Conservation (phyloP, 306 rosid species). For the Glycyrrhiza uralensis region DNA sequence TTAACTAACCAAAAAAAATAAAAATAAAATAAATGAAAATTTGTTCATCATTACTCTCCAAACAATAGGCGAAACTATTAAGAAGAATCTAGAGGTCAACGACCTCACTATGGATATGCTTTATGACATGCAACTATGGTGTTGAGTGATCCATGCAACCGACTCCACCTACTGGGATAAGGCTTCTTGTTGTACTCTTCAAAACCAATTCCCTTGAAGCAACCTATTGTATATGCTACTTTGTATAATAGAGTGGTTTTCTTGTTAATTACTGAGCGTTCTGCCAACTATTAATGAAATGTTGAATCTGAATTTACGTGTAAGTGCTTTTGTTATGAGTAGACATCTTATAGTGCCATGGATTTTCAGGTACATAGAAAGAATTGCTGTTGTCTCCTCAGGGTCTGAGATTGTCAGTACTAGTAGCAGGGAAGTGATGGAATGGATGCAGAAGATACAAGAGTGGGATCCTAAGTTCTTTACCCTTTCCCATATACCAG, state of each 20-base stretch:
- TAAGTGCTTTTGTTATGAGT: not conserved
- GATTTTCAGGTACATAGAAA: constrained; percentile 79
- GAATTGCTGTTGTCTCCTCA: constrained; percentile 73
- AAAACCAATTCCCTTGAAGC: constrained; percentile 5
- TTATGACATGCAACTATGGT: too few relatives aligned
- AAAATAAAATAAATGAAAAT: not conserved
- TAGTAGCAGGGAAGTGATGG: constrained; percentile 59
- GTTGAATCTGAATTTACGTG: not conserved
- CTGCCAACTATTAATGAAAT: not conserved
- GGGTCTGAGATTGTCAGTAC: constrained; percentile 42
- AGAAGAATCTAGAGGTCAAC: too few relatives aligned
- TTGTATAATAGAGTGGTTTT: not conserved
- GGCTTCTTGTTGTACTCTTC: too few relatives aligned
- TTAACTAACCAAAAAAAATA: not conserved
- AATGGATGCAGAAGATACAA: constrained; percentile 91
- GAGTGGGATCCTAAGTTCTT: constrained; percentile 80
- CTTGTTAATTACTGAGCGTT: not conserved
- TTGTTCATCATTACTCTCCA: not conserved
- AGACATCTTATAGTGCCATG: constrained; percentile 5
- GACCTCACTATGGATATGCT: too few relatives aligned
- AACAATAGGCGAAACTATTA: too few relatives aligned
- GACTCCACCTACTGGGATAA: too few relatives aligned
- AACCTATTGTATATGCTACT: constrained; percentile 5
- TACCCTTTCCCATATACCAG: constrained; percentile 69
- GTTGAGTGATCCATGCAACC: too few relatives aligned